phyloP scores from a whole-genome alignment of 108 stramenopile species.

The Nannochloropsis oceanica region DNA sequence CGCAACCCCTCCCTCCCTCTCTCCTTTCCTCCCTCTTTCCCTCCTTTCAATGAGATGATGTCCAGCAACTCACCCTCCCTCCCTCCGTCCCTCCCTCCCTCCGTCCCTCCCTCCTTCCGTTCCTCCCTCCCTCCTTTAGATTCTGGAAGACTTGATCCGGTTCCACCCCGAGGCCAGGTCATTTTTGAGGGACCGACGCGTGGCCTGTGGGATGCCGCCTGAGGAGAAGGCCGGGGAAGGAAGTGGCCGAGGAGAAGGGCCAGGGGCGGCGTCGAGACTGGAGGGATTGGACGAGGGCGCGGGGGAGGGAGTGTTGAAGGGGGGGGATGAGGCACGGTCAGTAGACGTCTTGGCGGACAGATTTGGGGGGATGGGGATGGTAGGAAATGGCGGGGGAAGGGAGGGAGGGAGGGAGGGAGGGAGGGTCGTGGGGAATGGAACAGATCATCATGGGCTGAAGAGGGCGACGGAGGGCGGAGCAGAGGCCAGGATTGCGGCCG shows the following conservation, averaged over 20 bases:
- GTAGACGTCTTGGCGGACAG: neutral
- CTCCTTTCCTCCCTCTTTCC: neutral
- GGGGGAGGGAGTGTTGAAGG: neutral
- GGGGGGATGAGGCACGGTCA: neutral
- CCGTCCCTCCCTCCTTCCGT: neutral
- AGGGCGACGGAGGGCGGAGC: neutral
- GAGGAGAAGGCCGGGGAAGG: neutral
- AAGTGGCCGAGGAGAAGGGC: neutral
- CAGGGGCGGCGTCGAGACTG: neutral
- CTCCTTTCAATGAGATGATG: no score
- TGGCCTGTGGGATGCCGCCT: neutral
- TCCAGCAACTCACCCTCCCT: no score
- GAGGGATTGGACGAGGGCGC: neutral
- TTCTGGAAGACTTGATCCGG: conserved; percentile 18
- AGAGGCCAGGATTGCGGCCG: neutral
- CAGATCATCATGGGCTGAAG: neutral
- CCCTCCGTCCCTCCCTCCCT: no score
- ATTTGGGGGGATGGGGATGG: neutral
- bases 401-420: neutral
- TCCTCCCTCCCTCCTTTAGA: neutral
- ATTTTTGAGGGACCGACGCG: neutral
- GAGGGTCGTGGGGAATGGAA: neutral
- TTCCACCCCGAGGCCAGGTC: conserved; percentile 27
- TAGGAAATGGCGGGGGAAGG: neutral
- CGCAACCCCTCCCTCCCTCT: neutral